Conservation (phyloP, 2,329 filamentous ascomycete species). For the Tothia fuscella region DNA sequence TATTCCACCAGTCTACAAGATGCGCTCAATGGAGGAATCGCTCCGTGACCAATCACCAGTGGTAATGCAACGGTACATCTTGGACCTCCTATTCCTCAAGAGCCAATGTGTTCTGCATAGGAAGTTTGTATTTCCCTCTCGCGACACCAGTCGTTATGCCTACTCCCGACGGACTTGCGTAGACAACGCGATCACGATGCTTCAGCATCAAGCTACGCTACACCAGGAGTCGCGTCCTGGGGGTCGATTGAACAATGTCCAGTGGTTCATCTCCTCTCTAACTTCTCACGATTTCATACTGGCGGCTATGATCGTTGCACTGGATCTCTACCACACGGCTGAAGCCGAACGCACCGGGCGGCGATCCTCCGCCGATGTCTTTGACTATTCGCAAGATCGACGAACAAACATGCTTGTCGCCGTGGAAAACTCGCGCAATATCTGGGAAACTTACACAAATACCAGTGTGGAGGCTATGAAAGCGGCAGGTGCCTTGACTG, state of each 20-base stretch:
- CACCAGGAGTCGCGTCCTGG: constrained; percentile 61
- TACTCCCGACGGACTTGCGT: constrained; percentile 77
- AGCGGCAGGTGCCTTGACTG: constrained; percentile 63
- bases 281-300: constrained; percentile 78
- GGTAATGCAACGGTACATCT: constrained; percentile 70
- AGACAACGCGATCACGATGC: constrained; percentile 71
- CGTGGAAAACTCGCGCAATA: constrained; percentile 59
- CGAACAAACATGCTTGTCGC: constrained; percentile 64
- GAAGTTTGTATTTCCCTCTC: constrained; percentile 68
- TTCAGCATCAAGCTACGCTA: constrained; percentile 65
- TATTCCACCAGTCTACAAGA: constrained; percentile 67
- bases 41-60: constrained; percentile 55
- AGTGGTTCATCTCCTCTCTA: constrained; percentile 68
- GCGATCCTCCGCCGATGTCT: constrained; percentile 24
- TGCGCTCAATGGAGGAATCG: constrained; percentile 62
- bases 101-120: constrained; percentile 80
- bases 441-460: constrained; percentile 70
- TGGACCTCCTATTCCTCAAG: constrained; percentile 81
- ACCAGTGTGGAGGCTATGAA: constrained; percentile 84
- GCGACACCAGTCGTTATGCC: constrained; percentile 67
- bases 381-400: constrained; percentile 34
- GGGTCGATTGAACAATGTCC: constrained; percentile 59
- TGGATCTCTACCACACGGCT: constrained; percentile 66
- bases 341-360: constrained; percentile 29
- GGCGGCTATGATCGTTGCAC: constrained; percentile 69